phyloP scores from a whole-genome alignment of 306 rosid species.

The Dalbergia cultrata region DNA sequence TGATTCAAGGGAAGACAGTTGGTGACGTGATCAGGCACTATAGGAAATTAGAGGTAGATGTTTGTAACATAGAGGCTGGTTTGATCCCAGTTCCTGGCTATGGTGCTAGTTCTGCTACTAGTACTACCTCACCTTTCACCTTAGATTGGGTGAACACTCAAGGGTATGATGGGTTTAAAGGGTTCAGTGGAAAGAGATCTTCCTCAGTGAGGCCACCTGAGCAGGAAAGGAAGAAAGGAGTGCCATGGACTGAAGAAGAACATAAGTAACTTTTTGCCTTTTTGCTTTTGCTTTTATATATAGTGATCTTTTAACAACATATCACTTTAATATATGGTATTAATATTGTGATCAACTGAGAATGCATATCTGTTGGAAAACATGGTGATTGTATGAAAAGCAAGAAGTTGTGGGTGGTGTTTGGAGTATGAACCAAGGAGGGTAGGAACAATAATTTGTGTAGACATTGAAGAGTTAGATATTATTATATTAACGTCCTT shows the following conservation, averaged over 20 bases:
- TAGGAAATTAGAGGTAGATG: conserved; percentile 77
- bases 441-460: not conserved
- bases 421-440: conserved; percentile 4
- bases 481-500: not conserved
- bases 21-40: conserved; percentile 79
- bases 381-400: conserved; percentile 24
- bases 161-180: conserved; percentile 64
- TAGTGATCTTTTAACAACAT: not conserved
- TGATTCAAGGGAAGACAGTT: conserved; percentile 85
- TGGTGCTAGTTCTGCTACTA: not conserved
- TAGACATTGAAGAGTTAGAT: conserved; percentile 37
- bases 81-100: conserved; percentile 84
- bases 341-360: not conserved
- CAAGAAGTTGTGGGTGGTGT: conserved; percentile 20
- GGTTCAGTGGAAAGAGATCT: conserved; percentile 68
- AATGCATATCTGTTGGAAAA: conserved; percentile 21
- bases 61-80: conserved; percentile 87
- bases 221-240: conserved; percentile 90
- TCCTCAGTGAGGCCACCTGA: conserved; percentile 61
- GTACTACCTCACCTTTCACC: conserved; percentile 64
- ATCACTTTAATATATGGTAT: not conserved
- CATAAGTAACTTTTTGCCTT: conserved; percentile 69
- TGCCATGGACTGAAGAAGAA: conserved; percentile 98
- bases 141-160: conserved; percentile 75
- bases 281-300: conserved; percentile 5